phyloP scores from a whole-genome alignment of 139 green algal species.

The Yamagishiella unicocca region DNA sequence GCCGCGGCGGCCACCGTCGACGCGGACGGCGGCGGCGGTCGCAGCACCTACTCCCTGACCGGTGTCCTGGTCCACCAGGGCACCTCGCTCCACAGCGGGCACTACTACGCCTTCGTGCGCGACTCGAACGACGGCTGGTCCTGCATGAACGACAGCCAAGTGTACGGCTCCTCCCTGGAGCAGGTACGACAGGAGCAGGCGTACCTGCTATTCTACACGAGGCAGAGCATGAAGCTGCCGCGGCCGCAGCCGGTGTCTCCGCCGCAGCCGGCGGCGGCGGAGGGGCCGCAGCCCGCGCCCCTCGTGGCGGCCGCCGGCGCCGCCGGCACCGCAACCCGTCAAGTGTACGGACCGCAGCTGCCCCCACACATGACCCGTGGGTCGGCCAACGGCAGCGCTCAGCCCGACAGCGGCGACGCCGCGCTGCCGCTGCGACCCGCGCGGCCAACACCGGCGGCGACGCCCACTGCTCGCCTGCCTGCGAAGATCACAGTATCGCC shows the following conservation, averaged over 20 bases:
- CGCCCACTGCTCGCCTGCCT: neutral
- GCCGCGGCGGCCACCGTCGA: neutral
- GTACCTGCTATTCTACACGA: conserved; percentile 96
- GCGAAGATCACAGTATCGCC: neutral
- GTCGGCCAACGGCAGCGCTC: neutral
- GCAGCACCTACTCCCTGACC: conserved; percentile 80
- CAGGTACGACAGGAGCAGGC: conserved; percentile 83
- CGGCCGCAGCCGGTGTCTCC: neutral
- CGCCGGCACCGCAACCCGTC: neutral
- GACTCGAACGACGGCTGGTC: conserved; percentile 80
- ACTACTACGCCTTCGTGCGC: conserved; percentile 88
- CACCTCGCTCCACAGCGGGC: conserved; percentile 79
- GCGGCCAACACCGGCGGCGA: neutral
- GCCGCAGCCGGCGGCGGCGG: neutral
- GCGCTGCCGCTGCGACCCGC: neutral
- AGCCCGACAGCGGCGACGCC: neutral
- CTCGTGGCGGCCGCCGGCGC: neutral
- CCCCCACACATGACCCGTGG: neutral
- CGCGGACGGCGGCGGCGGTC: neutral
- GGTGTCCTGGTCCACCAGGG: conserved; percentile 90
- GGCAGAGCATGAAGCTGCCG: conserved; percentile 59
- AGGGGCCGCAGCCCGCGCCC: neutral
- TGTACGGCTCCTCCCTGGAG: conserved; percentile 27
- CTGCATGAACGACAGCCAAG: conserved; percentile 80
- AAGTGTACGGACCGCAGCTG: conserved; percentile 24